phyloP scores from a whole-genome alignment of 2,329 filamentous ascomycete species.

The Simplicillium aogashimaense region DNA sequence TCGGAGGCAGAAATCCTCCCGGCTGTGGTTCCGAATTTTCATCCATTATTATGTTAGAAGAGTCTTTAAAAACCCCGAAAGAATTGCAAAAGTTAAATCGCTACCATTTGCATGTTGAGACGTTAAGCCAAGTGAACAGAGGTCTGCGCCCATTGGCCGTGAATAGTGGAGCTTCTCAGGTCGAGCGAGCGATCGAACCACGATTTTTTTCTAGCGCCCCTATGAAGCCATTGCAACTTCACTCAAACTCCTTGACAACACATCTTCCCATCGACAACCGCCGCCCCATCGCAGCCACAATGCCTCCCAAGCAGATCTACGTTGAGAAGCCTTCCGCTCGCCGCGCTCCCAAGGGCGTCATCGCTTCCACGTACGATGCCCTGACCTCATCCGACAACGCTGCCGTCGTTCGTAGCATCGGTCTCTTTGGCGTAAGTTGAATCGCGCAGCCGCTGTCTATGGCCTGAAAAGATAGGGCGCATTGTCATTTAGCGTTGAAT shows the following conservation, averaged over 20 bases:
- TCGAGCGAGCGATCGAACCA: no score
- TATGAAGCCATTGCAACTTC: no score
- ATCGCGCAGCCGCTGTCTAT: background rate
- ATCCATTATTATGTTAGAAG: conserved; percentile 14
- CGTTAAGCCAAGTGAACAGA: no score
- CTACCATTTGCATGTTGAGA: no score
- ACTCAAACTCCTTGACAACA: conserved; percentile 1
- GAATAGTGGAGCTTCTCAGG: no score
- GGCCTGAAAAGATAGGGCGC: conserved; percentile 20
- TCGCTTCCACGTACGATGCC: conserved; percentile 49
- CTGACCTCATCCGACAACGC: conserved; percentile 59
- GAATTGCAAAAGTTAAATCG: no score
- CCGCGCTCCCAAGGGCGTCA: conserved; percentile 37
- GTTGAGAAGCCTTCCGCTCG: conserved; percentile 35
- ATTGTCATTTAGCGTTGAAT: background rate
- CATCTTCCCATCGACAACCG: background rate
- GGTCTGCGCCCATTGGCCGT: no score
- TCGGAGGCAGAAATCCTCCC: conserved; percentile 41
- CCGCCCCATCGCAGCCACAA: conserved; percentile 17
- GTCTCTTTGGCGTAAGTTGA: conserved; percentile 55
- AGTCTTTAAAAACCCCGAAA: no score
- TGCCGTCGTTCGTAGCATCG: conserved; percentile 56
- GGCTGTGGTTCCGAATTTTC: conserved; percentile 15
- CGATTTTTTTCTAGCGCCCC: no score
- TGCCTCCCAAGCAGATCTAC: conserved; percentile 54